Conservation (phyloP, 108 stramenopile species). For the Pseudonitzschia pungens region DNA sequence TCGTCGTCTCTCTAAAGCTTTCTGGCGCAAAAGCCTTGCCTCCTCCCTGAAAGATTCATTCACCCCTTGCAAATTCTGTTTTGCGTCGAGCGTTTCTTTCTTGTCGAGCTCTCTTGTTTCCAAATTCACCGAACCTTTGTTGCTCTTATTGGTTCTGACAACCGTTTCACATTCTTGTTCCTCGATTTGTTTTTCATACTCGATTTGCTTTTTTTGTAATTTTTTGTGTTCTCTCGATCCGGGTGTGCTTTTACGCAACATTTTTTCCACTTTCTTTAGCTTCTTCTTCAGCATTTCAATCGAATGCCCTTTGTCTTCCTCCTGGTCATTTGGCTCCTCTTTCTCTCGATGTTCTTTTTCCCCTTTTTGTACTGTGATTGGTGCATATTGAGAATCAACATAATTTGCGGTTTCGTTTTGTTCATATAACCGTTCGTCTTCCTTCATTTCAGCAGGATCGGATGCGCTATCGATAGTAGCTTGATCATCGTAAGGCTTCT, state of each 20-base stretch:
- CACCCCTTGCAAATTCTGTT: too few species aligned
- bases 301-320: slow-evolving; percentile 20
- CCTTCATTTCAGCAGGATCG: slow-evolving; percentile 1
- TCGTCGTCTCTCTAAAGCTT: not conserved
- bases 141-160: too few species aligned
- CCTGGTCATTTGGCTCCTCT: not conserved
- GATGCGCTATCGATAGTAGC: not conserved
- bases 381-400: not conserved
- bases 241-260: slow-evolving; percentile 3
- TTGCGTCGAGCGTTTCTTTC: too few species aligned
- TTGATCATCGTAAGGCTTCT: not conserved
- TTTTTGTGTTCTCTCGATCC: slow-evolving; percentile 34
- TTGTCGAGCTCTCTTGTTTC: too few species aligned
- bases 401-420: not conserved
- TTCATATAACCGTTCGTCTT: not conserved
- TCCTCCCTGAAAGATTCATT: not conserved
- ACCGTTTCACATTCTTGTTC: not conserved
- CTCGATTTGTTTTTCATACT: slow-evolving; percentile 23
- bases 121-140: too few species aligned
- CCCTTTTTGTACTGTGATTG: not conserved
- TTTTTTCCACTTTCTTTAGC: slow-evolving; percentile 32
- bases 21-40: not conserved
- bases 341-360: not conserved
- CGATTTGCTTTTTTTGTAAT: slow-evolving; percentile 18
- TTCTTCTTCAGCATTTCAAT: slow-evolving; percentile 29